Evolutionary conservation across 768 basidiomycete species (phyloP), one percentile per base, ranked within the genome.

Genomic region (Suillus alpinus): DNA sequence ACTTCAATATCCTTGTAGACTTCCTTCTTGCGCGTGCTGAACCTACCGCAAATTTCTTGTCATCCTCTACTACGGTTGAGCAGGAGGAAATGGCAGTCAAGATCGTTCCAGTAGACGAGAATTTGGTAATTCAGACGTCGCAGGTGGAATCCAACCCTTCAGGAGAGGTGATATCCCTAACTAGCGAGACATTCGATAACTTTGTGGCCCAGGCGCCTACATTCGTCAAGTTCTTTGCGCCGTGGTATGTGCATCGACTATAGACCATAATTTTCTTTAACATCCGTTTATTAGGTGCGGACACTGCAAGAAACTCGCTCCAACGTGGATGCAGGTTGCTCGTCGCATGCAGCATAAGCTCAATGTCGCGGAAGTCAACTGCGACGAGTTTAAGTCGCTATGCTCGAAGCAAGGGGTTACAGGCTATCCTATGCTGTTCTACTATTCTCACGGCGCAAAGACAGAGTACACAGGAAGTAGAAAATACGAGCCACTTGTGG

Each of bases 241-340:
- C 95, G 0, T 98, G 95, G 89, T 86, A 26, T 14, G 8, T 29
- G 29, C 6, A 20, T 29, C n/a, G 6, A 47, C 36, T n/a, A 18
- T 14, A 16, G 23, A 39, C 9, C 18, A 9, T 29, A 0, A 32
- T 12, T 40, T 31, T 9, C 31, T 47, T 56, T 66, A 6, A 64
- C 18, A 39, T 14, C 9, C 0, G 4, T 6, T 14, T 13, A 1
- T 31, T 41, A 84, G 84, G 92, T 98, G 95, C 71, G 92, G 92
- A 4, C 95, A 98, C 75, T 99, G 96, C 83, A 95, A 97, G 77
- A 92, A 92, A 69, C 81, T 98, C 1, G 92, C 92, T 0, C 94
- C 88, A 56, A 81, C 78, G 0, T 98, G 94, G 92, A 77, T 76
- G 1, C 79, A 89, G 53, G 82, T 99, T 3, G 95, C 92, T 0